phyloP scores from a whole-genome alignment of 805 yeast genomes.

The Candida maris region DNA sequence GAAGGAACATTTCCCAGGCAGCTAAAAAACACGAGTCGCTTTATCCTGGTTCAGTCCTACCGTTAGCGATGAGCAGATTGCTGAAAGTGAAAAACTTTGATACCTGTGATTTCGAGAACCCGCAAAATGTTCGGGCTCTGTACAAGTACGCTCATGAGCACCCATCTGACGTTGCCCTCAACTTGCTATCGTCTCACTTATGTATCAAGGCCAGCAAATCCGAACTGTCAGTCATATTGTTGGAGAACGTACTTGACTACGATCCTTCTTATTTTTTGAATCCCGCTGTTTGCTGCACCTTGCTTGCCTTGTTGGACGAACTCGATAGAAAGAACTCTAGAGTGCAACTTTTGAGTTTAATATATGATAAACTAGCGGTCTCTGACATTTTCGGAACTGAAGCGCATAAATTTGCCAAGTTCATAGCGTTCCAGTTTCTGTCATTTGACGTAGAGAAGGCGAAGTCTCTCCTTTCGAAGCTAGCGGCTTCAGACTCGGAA shows the following conservation, averaged over 20 bases:
- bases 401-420: constrained; percentile 29
- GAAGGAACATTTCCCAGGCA: constrained; percentile 27
- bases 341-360: constrained; percentile 28
- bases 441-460: constrained; percentile 33
- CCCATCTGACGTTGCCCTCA: constrained; percentile 29
- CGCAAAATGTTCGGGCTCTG: constrained; percentile 29
- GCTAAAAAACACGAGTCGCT: constrained; percentile 15
- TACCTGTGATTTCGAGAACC: constrained; percentile 11
- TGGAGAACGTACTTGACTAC: constrained; percentile 31
- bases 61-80: constrained; percentile 22
- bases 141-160: constrained; percentile 33
- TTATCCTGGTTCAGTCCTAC: constrained; percentile 26
- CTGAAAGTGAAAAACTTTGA: constrained; percentile 19
- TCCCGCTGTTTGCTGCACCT: constrained; percentile 50
- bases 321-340: constrained; percentile 37
- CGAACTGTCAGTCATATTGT: constrained; percentile 32
- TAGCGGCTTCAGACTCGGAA: constrained; percentile 9
- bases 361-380: constrained; percentile 24
- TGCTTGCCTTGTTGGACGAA: constrained; percentile 47
- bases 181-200: constrained; percentile 35
- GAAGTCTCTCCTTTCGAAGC: constrained; percentile 26
- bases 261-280: constrained; percentile 12
- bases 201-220: constrained; percentile 27
- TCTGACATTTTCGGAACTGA: constrained; percentile 10
- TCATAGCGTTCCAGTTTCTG: constrained; percentile 36